Conservation (phyloP, 129 eudicot genomes). For the Apium graveolens region DNA sequence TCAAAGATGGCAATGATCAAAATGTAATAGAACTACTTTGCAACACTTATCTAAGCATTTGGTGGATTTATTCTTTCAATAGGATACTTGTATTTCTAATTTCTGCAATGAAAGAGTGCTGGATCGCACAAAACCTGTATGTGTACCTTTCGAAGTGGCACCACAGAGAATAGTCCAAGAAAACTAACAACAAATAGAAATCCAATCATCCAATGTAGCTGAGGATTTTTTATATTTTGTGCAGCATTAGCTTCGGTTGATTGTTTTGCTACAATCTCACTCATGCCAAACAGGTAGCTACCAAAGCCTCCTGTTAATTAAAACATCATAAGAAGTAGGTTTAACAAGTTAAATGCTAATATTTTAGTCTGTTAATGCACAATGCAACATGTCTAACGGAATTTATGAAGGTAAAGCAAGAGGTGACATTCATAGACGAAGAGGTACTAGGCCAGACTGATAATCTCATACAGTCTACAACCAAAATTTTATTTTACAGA, state of each 20-base stretch:
- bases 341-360: not conserved
- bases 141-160: slow-evolving; percentile 89
- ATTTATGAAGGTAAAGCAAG: not conserved
- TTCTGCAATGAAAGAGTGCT: not conserved
- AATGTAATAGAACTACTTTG: not conserved
- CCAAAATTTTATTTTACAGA: not conserved
- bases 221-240: slow-evolving; percentile 58
- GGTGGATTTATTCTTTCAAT: not conserved
- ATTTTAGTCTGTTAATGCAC: not conserved
- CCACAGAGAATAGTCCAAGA: slow-evolving; percentile 81
- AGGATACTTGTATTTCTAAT: not conserved
- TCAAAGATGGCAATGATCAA: not conserved
- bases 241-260: slow-evolving; percentile 39
- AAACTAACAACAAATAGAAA: slow-evolving; percentile 94
- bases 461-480: too few relatives aligned
- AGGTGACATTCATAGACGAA: not conserved
- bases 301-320: slow-evolving; percentile 80
- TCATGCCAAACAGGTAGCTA: slow-evolving; percentile 92
- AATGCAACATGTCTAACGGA: not conserved
- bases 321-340: not conserved
- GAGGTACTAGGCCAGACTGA: not conserved
- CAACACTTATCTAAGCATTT: not conserved
- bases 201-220: slow-evolving; percentile 73
- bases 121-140: not conserved
- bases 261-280: slow-evolving; percentile 73